phyloP scores from a whole-genome alignment of 805 yeast genomes.

The Teunomyces panamensis region DNA sequence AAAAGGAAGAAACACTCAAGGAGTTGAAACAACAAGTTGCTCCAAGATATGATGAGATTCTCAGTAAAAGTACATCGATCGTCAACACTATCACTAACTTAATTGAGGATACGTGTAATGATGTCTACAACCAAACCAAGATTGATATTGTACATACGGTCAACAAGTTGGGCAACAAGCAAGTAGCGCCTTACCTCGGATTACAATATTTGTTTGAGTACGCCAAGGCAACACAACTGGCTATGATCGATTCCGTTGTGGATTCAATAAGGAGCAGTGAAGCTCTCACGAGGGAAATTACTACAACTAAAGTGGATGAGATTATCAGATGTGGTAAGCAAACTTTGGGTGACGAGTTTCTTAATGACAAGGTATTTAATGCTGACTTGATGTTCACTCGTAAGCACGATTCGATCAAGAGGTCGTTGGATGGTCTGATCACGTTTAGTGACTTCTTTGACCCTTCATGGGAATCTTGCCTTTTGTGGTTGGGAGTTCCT shows the following conservation, averaged over 20 bases:
- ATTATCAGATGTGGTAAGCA: conserved; percentile 62
- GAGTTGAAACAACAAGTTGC: conserved; percentile 52
- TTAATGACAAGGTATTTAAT: conserved; percentile 60
- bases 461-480: conserved; percentile 62
- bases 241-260: conserved; percentile 63
- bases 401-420: conserved; percentile 57
- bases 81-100: conserved; percentile 58
- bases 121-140: conserved; percentile 61
- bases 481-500: conserved; percentile 44
- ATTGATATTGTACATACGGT: conserved; percentile 51
- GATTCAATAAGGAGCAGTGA: conserved; percentile 66
- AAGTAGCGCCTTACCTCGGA: conserved; percentile 60
- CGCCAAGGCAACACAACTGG: conserved; percentile 65
- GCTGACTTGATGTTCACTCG: conserved; percentile 82
- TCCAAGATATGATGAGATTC: conserved; percentile 60
- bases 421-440: conserved; percentile 57
- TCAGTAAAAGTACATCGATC: conserved; percentile 51
- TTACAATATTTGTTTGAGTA: conserved; percentile 63
- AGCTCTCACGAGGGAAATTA: conserved; percentile 58
- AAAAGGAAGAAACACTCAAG: conserved; percentile 42
- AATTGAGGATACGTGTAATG: conserved; percentile 58
- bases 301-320: conserved; percentile 57
- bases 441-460: conserved; percentile 76
- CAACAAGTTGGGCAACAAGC: conserved; percentile 47
- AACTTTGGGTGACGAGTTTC: conserved; percentile 61